phyloP scores from a whole-genome alignment of 2,329 filamentous ascomycete species.

The Passalora sequoiae region DNA sequence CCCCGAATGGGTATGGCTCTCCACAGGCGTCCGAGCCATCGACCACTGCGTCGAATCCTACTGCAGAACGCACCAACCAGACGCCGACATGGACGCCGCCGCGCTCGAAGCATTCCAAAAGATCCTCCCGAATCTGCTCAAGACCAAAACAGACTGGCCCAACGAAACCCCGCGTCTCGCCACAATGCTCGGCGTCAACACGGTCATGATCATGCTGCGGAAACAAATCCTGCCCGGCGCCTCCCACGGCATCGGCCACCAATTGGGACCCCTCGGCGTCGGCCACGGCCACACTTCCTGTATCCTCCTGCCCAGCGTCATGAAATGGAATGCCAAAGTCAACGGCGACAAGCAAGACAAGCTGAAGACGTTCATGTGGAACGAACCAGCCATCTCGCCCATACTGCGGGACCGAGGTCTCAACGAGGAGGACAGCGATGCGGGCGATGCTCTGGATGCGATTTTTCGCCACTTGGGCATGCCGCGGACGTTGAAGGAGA shows the following conservation, averaged over 20 bases:
- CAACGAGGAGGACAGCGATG: constrained; percentile 35
- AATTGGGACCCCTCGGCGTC: constrained; percentile 50
- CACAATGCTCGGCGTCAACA: constrained; percentile 47
- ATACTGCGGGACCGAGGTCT: constrained; percentile 33
- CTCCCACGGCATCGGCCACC: constrained; percentile 42
- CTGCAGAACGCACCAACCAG: constrained; percentile 36
- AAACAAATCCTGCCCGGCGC: constrained; percentile 36
- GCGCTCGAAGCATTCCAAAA: constrained; percentile 39
- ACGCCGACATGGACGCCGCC: constrained; percentile 8
- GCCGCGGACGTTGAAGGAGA: constrained; percentile 50
- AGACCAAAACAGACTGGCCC: constrained; percentile 34
- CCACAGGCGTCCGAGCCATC: constrained; percentile 53
- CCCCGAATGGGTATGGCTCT: constrained; percentile 52
- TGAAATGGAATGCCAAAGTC: constrained; percentile 48
- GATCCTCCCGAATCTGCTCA: constrained; percentile 44
- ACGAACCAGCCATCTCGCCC: constrained; percentile 34
- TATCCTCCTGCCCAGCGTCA: constrained; percentile 51
- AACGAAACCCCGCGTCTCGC: constrained; percentile 43
- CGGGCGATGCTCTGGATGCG: constrained; percentile 50
- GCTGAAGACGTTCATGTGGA: constrained; percentile 40
- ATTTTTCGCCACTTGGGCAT: constrained; percentile 50
- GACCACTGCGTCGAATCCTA: constrained; percentile 56
- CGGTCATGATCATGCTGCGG: constrained; percentile 28
- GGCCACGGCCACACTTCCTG: constrained; percentile 58
- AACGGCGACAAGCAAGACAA: constrained; percentile 40